A percentile compares a stretch with the other conserved stretches of the same genome.
phyloP scores from a whole-genome alignment of 2,329 filamentous ascomycete species.

The Xylaria sp. region DNA sequence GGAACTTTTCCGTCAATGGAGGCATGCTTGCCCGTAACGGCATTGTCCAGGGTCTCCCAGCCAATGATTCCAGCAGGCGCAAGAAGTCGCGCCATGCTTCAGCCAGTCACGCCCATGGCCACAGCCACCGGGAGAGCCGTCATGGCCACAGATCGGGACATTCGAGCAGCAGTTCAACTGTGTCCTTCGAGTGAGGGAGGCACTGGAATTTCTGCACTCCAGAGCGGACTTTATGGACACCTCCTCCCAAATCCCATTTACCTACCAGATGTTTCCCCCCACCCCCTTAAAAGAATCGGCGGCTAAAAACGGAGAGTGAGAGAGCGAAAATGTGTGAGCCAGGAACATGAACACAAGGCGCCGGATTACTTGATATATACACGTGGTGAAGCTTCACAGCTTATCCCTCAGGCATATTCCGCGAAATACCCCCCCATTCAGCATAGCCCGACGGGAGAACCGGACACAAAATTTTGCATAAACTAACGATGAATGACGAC shows the following conservation, averaged over 20 bases:
- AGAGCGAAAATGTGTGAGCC: constrained; percentile 13
- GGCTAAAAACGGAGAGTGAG: constrained; percentile 29
- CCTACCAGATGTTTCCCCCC: constrained; percentile 32
- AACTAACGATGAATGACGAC: constrained; percentile 43
- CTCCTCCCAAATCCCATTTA: constrained; percentile 23
- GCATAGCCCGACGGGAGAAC: constrained; percentile 38
- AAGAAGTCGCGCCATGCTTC: constrained; percentile 60
- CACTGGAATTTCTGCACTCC: constrained; percentile 8
- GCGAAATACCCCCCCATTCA: constrained; percentile 40
- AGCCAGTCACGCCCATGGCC: constrained; percentile 47
- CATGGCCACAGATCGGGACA: constrained; percentile 61
- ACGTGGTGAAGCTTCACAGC: constrained; percentile 47
- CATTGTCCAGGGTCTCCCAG: constrained; percentile 70
- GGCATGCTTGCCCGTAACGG: constrained; percentile 81
- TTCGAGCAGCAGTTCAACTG: constrained; percentile 67
- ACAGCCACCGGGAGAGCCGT: constrained; percentile 51
- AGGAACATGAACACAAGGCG: constrained; percentile 33
- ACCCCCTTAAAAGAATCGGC: constrained; percentile 31
- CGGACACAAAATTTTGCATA: constrained; percentile 44
- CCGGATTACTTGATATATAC: constrained; percentile 43
- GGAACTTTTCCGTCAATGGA: constrained; percentile 96
- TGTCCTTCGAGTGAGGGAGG: constrained; percentile 59
- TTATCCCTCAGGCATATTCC: constrained; percentile 42
- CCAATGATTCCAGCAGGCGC: constrained; percentile 57
- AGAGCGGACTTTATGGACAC: constrained; percentile 7